A percentile compares a stretch with the other conserved stretches of the same genome.
phyloP scores from a whole-genome alignment of 345 rosid species.

The Eutrema yunnanense region DNA sequence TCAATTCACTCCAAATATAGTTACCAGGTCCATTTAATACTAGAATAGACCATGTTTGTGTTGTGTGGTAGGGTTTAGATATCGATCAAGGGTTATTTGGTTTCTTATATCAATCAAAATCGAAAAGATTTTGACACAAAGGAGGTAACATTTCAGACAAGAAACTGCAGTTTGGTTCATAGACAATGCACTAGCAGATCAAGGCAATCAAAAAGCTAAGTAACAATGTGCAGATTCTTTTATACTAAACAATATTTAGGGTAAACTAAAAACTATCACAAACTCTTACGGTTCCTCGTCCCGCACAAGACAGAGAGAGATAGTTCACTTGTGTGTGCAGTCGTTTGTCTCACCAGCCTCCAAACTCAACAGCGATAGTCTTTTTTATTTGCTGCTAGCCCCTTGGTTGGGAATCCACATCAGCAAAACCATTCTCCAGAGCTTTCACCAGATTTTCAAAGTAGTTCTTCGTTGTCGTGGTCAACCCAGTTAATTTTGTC shows the following conservation, averaged over 20 bases:
- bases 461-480: background rate
- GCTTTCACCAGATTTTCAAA: slow-evolving; percentile 2
- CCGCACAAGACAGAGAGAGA: background rate
- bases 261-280: background rate
- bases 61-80: too few relatives aligned
- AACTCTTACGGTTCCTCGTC: background rate
- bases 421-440: background rate
- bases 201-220: background rate
- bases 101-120: too few relatives aligned
- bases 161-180: background rate
- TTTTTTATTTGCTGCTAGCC: background rate
- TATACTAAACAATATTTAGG: slow-evolving; percentile 18
- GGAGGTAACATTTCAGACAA: background rate
- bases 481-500: background rate
- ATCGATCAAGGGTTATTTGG: too few relatives aligned
- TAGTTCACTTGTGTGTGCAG: background rate
- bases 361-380: background rate
- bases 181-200: background rate
- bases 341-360: background rate
- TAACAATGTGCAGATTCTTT: background rate
- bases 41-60: too few relatives aligned
- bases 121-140: too few relatives aligned
- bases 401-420: background rate
- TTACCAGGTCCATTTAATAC: background rate
- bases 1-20: background rate